Percentiles rank a stretch among this genome's conserved stretches.
These are phyloP conservation scores for Coix lacrymajobi DNA, from an alignment of 176 grass and related monocot species.

Conservation along the genomic window DNA sequence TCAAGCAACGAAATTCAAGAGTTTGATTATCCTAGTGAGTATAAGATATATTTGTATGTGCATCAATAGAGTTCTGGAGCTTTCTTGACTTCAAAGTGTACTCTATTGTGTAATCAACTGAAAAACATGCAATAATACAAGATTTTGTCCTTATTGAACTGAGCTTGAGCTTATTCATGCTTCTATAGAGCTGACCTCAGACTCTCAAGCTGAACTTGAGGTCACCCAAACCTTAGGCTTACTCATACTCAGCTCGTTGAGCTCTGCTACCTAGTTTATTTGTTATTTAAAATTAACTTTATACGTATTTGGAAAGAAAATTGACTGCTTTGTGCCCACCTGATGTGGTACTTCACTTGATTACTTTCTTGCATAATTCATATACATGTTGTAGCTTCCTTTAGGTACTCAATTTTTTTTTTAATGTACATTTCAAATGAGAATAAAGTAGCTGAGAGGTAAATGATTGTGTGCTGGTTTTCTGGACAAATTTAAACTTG, in stretches of 20 bases:
- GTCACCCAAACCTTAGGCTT: not conserved
- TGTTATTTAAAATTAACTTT: constrained; percentile 18
- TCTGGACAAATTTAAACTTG: not conserved
- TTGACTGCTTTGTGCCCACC: not conserved
- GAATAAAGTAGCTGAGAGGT: not conserved
- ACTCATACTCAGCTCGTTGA: not conserved
- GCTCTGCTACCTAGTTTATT: not conserved
- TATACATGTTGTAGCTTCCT: not conserved
- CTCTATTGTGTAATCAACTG: not conserved
- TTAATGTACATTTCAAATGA: not conserved
- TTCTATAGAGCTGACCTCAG: not conserved
- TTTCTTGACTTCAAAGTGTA: not conserved
- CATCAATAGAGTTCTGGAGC: not conserved
- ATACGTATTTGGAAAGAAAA: not conserved
- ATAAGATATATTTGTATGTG: not conserved
- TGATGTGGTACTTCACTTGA: not conserved
- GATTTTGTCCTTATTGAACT: not conserved
- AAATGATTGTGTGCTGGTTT: not conserved
- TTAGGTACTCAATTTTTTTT: not conserved
- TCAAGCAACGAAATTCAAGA: not conserved
- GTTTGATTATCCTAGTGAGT: not conserved
- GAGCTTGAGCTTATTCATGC: not conserved
- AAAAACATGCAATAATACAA: not conserved
- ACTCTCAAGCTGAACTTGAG: not conserved
- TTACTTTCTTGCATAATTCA: not conserved